Evolutionary conservation across 2,329 filamentous ascomycete genomes (phyloP).

Genomic region (Diaporthe vexans): DNA sequence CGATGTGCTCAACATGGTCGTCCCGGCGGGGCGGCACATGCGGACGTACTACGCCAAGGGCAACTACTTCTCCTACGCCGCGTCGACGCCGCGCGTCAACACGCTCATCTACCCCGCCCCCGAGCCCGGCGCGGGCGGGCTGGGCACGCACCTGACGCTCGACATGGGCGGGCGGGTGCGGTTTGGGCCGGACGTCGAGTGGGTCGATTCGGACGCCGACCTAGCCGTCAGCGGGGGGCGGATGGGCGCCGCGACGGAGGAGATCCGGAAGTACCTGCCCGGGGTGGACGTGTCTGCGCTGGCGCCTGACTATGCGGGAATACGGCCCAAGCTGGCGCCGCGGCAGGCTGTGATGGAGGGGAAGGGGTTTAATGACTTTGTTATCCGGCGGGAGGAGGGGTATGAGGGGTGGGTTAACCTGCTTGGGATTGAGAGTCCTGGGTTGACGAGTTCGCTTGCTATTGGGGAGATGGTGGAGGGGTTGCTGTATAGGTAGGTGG

Average conservation of each 20-base stretch:
- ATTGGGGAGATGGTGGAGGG: slow-evolving; percentile 82
- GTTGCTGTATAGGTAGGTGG: slow-evolving; percentile 62
- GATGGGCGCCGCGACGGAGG: slow-evolving; percentile 76
- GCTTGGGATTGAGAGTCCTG: slow-evolving; percentile 93
- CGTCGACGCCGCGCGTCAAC: slow-evolving; percentile 72
- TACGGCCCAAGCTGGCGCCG: slow-evolving; percentile 83
- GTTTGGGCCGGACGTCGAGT: slow-evolving; percentile 96
- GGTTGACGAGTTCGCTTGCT: slow-evolving; percentile 87
- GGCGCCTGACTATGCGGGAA: slow-evolving; percentile 88
- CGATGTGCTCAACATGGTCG: slow-evolving; percentile 84
- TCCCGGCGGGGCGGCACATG: slow-evolving; percentile 68
- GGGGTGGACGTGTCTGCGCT: slow-evolving; percentile 76
- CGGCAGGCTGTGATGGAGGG: slow-evolving; percentile 71
- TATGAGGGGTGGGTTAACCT: slow-evolving; percentile 89
- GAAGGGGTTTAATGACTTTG: slow-evolving; percentile 86
- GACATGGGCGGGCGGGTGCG: slow-evolving; percentile 87
- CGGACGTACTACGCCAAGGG: slow-evolving; percentile 90
- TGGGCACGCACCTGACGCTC: slow-evolving; percentile 94
- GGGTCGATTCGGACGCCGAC: slow-evolving; percentile 81
- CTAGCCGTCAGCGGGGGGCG: slow-evolving; percentile 76
- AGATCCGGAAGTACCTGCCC: slow-evolving; percentile 86
- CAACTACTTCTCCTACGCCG: slow-evolving; percentile 89
- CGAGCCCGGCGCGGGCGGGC: slow-evolving; percentile 82
- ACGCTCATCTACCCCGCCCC: slow-evolving; percentile 92
- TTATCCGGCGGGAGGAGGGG: slow-evolving; percentile 82